Evolutionary conservation across 2,329 filamentous ascomycete species (phyloP).

Genomic region (Curvularia hawaiiensis): DNA sequence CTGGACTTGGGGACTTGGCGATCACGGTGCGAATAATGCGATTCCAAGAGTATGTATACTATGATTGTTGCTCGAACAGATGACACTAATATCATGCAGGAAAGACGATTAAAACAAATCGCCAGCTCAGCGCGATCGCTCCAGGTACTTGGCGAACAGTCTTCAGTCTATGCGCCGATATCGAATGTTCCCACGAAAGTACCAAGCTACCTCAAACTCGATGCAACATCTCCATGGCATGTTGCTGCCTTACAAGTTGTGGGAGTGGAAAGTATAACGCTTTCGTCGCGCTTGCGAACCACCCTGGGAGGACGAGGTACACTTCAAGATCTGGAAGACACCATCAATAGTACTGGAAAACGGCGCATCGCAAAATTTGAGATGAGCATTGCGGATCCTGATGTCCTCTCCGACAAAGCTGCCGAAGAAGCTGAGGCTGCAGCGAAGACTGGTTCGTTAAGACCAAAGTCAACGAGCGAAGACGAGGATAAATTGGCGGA

Average conservation of each 20-base stretch:
- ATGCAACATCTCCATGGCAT: constrained; percentile 75
- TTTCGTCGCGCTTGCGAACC: constrained; percentile 72
- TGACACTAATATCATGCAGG: constrained; percentile 47
- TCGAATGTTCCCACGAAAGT: constrained; percentile 61
- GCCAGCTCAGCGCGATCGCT: constrained; percentile 77
- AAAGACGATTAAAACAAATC: constrained; percentile 67
- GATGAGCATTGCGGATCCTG: constrained; percentile 62
- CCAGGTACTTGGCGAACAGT: constrained; percentile 69
- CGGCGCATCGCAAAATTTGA: constrained; percentile 78
- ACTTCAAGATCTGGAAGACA: constrained; percentile 67
- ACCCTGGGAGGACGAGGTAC: constrained; percentile 52
- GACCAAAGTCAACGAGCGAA: constrained; percentile 25
- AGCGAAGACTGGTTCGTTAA: constrained; percentile 36
- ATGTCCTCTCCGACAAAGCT: constrained; percentile 34
- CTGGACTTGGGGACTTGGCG: constrained; percentile 86
- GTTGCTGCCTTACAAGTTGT: constrained; percentile 75
- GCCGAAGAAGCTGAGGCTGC: constrained; percentile 29
- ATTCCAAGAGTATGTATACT: constrained; percentile 50
- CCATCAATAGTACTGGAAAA: constrained; percentile 75
- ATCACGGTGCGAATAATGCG: constrained; percentile 47
- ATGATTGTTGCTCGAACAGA: neutral
- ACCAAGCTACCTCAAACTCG: constrained; percentile 64
- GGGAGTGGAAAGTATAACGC: constrained; percentile 76
- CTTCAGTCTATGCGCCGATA: constrained; percentile 80
- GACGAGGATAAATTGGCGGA: constrained; percentile 23